Base-by-base conservation (phyloP, 106 monocot genomes). In the Dactylorhiza incarnata region DNA sequence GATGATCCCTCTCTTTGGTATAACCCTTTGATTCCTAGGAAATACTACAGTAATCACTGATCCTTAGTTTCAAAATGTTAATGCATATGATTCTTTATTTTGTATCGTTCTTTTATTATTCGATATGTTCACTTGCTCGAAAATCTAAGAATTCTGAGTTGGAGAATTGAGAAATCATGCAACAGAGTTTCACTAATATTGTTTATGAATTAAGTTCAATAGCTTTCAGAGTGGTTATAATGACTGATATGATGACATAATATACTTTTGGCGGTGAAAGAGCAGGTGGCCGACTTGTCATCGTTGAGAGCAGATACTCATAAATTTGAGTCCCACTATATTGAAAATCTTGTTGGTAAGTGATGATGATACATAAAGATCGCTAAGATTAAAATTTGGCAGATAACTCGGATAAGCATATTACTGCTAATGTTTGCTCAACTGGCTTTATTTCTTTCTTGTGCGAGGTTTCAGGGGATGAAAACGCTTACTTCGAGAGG, bases 301-400 rank as follows among this genome's bases (percentile, higher is more conserved):
- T 83, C 78, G 65, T 17, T 97, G 87, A 89, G 48, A 74, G 84
- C 81, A 24, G 96, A 97, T 48, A 97, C 87, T 25, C 96, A 93
- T 84, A 97, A 97, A 75, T 97, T 97, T 81, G 96, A 97, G 72
- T 91, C 93, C 53, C 86, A 81, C 46, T 96, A 96, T 65, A 74
- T 83, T 19, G 84, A 93, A 65, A 93, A 86, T 72, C 96, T 97
- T 83, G 83, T 97, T 52, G 93, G 96, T 93, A 79, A 83, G 91
- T 72, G 52, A 19, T 48, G 23, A 59, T 59, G 59, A 37, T 14
- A 59, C n/a, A 59, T 59, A 6, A 14, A 59, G n/a, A 17, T 37
- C 13, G 59, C 2, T 59, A 19, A 0, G 22, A 72, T 22, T 19
- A 48, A 23, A 19, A 17, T 72, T 49, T n/a, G 16, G 6, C 7